Evolutionary conservation across 352 stramenopile genomes (phyloP), one percentile per base, ranked within the genome.

Genomic region (Phytophthora cryptogea): DNA sequence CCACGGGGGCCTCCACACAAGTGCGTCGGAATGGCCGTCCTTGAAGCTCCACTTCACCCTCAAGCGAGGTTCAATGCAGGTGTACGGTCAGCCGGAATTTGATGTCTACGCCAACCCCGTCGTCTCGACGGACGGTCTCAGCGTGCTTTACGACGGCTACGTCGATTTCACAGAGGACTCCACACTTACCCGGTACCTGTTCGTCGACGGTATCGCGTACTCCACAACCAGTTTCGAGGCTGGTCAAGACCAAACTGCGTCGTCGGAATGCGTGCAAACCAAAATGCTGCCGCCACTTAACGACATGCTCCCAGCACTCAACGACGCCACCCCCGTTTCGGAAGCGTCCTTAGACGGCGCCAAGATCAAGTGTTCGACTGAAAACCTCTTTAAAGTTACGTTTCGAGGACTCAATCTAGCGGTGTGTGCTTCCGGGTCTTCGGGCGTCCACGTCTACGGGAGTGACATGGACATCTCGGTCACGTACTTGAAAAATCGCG

Each of bases 41-140:
- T 52, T 86, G 40, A 66, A 63, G 37, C 59, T 86, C 8, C 72
- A 72, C 27, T 72, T 83, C 48, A 77, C 32, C 0, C 35, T 80
- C 4, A 82, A 83, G 49, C 68, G 76, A 14, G 33, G 14, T 3
- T 68, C 70, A 1, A 81, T 86, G 76, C 52, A 54, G 7, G 28
- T 82, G 1, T 52, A 70, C 28, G 73, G 73, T 11, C 40, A 70
- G 4, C 54, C 50, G 5, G 45, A 73, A 40, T 76, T 81, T 31
- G 40, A 77, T 23, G 57, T 80, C 1, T 72, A 73, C 41, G 70
- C 63, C 5, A 79, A 70, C 11, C 76, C 68, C 0, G 49, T 78
- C 41, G 63, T 74, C 44, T 68, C 61, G 0, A 23, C 48, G 1
- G 57, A 73, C 44, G 58, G 63, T 16, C 35, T 57, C 32, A 62